Evolutionary conservation across 805 yeast species (phyloP), one percentile per base, ranked within the genome.

Genomic region (Candida montana): DNA sequence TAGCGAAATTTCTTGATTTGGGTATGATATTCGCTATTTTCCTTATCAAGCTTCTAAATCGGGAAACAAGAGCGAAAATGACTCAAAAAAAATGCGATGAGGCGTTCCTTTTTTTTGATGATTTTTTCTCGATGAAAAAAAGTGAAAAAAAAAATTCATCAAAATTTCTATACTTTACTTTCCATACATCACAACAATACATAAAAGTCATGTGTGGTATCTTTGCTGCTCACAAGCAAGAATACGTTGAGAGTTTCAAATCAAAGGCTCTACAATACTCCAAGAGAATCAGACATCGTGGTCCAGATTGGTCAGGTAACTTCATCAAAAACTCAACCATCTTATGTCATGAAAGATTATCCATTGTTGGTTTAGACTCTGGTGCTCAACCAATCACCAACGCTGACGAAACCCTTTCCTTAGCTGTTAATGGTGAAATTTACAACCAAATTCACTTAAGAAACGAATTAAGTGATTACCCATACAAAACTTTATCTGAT

Each of bases 301-400:
- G 99, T 59, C 99, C 99, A 53, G 99, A 93, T 69, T 93, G 99
- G 99, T 76, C 89, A 30, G 99, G 99, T 59, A 89, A 88, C 79
- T 63, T 75, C 51, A 69, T 76, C 51, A 79, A 81, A 61, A 86
- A 86, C 81, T 64, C 71, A 51, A 87, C 97, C 36, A 81, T 93
- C 52, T 68, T 93, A 53, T 81, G 85, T 55, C 99, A 93, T 64
- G 99, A 93, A 73, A 86, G 99, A 73, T 75, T 93, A 63, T 95
- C 98, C 52, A 90, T 93, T 62, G 99, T 93, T 48, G 99, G 99
- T 55, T 74, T 93, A 55, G 97, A 89, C 64, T 74, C 96, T 34
- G 99, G 99, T 61, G 96, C 99, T 50, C 99, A 93, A 71, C 99
- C 99, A 53, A 84, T 93, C 69, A 74, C 82, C 49, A 83, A 87